Conservation (phyloP, 2,329 filamentous ascomycete genomes). For the Claviceps maximensis region DNA sequence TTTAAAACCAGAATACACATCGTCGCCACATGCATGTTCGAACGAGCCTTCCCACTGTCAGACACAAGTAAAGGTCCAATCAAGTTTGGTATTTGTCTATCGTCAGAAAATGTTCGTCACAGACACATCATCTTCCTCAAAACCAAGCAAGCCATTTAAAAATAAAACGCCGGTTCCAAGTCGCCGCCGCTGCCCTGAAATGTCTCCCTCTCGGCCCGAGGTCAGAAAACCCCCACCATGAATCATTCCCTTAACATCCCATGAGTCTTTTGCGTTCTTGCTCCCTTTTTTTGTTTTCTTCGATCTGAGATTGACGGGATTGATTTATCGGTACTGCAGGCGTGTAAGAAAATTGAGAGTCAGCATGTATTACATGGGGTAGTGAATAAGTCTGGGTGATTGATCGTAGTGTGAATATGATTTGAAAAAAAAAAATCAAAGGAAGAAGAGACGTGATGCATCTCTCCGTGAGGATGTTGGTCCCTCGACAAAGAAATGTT, state of each 20-base stretch:
- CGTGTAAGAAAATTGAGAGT: background rate
- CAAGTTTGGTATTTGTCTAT: slow-evolving; percentile 29
- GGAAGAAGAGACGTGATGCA: no score
- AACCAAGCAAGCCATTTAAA: slow-evolving; percentile 32
- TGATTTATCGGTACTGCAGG: slow-evolving; percentile 17
- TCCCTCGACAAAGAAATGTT: background rate
- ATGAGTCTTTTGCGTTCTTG: background rate
- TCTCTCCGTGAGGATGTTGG: background rate
- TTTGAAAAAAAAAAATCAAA: no score
- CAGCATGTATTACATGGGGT: background rate
- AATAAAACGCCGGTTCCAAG: slow-evolving; percentile 33
- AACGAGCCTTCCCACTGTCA: background rate
- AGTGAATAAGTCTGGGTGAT: background rate
- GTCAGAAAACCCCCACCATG: background rate
- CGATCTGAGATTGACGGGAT: background rate
- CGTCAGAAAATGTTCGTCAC: slow-evolving; percentile 28
- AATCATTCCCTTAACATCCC: background rate
- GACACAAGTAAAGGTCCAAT: slow-evolving; percentile 16
- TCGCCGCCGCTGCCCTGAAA: slow-evolving; percentile 27
- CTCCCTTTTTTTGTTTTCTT: background rate
- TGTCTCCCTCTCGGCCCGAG: slow-evolving; percentile 12
- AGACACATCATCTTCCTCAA: slow-evolving; percentile 29
- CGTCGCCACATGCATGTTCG: background rate
- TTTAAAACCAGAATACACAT: background rate
- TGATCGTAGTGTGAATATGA: no score